Evolutionary conservation across 108 stramenopile species (phyloP).

Genomic region (Stephanodiscus triporus): DNA sequence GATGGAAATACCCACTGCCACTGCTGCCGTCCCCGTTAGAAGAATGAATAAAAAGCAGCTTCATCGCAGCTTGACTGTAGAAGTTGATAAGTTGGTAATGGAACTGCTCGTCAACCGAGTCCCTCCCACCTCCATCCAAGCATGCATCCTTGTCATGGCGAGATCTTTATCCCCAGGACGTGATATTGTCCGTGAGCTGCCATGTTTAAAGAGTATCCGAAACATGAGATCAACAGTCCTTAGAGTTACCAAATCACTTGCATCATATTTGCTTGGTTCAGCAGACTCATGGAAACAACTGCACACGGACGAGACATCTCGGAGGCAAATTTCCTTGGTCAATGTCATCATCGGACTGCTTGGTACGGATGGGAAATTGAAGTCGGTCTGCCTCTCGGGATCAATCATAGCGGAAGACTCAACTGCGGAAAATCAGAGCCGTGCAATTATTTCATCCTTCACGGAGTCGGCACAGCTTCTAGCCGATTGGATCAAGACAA

Average conservation of each 20-base stretch:
- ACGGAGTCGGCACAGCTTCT: conserved; percentile 2
- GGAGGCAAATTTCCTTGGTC: conserved; percentile 5
- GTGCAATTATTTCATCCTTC: conserved; percentile 3
- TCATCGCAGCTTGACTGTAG: too few species aligned
- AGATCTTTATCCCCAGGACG: too few species aligned
- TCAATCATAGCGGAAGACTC: conserved; percentile 6
- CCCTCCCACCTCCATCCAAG: conserved; percentile 19
- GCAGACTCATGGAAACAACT: conserved; percentile 17
- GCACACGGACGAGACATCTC: conserved; percentile 10
- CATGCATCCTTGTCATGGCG: background rate
- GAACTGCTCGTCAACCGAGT: conserved; percentile 12
- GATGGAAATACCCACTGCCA: too few species aligned
- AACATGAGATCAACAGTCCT: conserved; percentile 6
- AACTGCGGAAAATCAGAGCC: conserved; percentile 10
- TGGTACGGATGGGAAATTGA: conserved; percentile 1
- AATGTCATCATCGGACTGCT: conserved; percentile 12
- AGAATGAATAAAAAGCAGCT: too few species aligned
- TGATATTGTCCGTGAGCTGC: background rate
- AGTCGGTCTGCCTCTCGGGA: background rate
- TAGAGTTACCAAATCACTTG: conserved; percentile 10
- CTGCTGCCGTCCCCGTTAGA: too few species aligned
- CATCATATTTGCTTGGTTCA: background rate
- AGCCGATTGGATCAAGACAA: conserved; percentile 1
- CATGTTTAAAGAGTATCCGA: background rate
- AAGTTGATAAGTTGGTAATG: conserved; percentile 22